Conservation (phyloP, 2,329 filamentous ascomycete genomes). For the Sphaerulina populicola region DNA sequence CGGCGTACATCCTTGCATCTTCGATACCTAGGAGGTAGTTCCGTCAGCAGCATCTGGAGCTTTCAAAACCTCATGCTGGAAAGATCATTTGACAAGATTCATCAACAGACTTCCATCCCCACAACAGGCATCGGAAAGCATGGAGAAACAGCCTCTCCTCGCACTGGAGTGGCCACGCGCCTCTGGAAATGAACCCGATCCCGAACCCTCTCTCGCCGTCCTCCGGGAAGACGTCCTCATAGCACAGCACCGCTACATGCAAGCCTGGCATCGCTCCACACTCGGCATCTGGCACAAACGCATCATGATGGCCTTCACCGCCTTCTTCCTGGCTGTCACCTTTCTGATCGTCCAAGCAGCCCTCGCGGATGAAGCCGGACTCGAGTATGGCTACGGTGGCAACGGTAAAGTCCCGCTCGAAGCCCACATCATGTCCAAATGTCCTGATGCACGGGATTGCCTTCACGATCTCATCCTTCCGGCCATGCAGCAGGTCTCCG, state of each 20-base stretch:
- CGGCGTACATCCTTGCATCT: too few relatives aligned
- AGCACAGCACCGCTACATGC: constrained; percentile 30
- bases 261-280: constrained; percentile 29
- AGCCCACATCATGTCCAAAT: constrained; percentile 91
- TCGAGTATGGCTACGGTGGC: constrained; percentile 15
- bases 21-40: too few relatives aligned
- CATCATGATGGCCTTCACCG: constrained; percentile 28
- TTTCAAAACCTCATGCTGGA: too few relatives aligned
- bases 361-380: constrained; percentile 22
- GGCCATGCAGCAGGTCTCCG: constrained; percentile 68
- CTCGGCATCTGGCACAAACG: constrained; percentile 28
- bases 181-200: not conserved
- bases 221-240: constrained; percentile 27
- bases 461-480: constrained; percentile 73
- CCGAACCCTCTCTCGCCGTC: constrained; percentile 25
- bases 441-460: constrained; percentile 81
- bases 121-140: constrained; percentile 5
- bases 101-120: too few relatives aligned
- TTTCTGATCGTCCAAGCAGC: constrained; percentile 23
- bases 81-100: too few relatives aligned
- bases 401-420: constrained; percentile 62
- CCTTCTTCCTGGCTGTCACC: constrained; percentile 24
- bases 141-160: constrained; percentile 28
- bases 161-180: not conserved
- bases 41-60: too few relatives aligned